These are phyloP conservation scores for Pontederia crassipes DNA, from an alignment of 176 grass and related monocot genomes.

Conservation along the genomic window DNA sequence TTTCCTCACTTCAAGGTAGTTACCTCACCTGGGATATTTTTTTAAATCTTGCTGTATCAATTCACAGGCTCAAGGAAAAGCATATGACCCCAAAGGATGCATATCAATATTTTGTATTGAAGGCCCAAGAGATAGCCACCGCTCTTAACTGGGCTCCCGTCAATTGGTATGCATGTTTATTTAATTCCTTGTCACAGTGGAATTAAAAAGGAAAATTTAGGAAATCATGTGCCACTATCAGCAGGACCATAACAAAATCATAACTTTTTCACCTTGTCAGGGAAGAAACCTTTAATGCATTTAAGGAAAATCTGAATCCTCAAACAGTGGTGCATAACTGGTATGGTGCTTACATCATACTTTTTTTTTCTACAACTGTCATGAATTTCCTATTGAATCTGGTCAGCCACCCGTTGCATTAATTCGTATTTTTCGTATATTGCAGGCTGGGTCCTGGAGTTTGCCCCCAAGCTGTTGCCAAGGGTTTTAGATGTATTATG, in stretches of 20 bases:
- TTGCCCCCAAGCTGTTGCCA: slow-evolving; percentile 72
- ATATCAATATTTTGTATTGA: slow-evolving; percentile 94
- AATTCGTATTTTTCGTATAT: not conserved
- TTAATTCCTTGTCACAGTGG: not conserved
- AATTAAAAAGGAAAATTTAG: not conserved
- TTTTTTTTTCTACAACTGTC: not conserved
- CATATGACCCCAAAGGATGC: slow-evolving; percentile 87
- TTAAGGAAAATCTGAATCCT: slow-evolving; percentile 74
- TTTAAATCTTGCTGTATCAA: not conserved
- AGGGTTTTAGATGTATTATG: slow-evolving; percentile 92
- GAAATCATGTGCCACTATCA: not conserved
- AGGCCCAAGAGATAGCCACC: slow-evolving; percentile 70
- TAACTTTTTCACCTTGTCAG: slow-evolving; percentile 23
- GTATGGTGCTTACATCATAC: slow-evolving; percentile 25
- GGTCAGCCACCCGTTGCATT: not conserved
- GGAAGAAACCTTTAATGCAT: slow-evolving; percentile 99
- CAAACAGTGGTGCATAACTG: slow-evolving; percentile 86
- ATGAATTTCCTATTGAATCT: not conserved
- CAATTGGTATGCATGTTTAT: slow-evolving; percentile 57
- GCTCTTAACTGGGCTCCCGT: slow-evolving; percentile 72
- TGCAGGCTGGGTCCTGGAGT: slow-evolving; percentile 83
- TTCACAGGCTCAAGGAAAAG: slow-evolving; percentile 53
- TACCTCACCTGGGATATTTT: too few relatives aligned
- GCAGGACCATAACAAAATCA: not conserved
- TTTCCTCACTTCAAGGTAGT: too few relatives aligned